phyloP scores from a whole-genome alignment of 495 filamentous ascomycete genomes.

The Darksidea phi region DNA sequence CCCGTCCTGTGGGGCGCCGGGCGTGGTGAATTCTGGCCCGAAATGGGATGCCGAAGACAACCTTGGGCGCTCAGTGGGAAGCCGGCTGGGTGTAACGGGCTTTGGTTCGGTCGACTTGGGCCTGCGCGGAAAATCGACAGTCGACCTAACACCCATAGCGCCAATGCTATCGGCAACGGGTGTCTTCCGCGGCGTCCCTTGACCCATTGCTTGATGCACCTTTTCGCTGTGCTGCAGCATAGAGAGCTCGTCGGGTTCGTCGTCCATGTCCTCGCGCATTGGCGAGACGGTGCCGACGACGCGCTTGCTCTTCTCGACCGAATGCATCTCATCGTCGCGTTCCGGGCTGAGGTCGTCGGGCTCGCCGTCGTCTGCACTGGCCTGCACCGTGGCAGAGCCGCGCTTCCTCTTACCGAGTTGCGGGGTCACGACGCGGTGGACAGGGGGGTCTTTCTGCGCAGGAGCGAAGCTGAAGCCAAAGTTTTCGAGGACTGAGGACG shows the following conservation, averaged over 20 bases:
- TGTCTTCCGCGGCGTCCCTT: too few relatives aligned
- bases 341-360: constrained; percentile 22
- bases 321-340: constrained; percentile 4
- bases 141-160: not conserved
- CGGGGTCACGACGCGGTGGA: constrained; percentile 1
- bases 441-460: too few relatives aligned
- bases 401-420: constrained; percentile 30
- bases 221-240: constrained; percentile 5
- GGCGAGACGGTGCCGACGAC: constrained; percentile 13
- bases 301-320: constrained; percentile 22
- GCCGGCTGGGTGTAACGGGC: constrained; percentile 3
- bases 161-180: not conserved
- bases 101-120: constrained; percentile 5
- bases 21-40: not conserved
- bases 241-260: constrained; percentile 21
- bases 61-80: not conserved
- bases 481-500: constrained; percentile 5
- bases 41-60: not conserved
- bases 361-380: constrained; percentile 16
- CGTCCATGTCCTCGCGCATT: constrained; percentile 15
- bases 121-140: not conserved
- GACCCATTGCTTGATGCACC: too few relatives aligned
- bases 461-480: constrained; percentile 29
- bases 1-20: not conserved
- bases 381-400: not conserved